Percentiles rank a stretch among this genome's conserved stretches.
These are phyloP conservation scores for Cercospora citrullina DNA, from an alignment of 2,329 filamentous ascomycete species.

Conservation along the genomic window DNA sequence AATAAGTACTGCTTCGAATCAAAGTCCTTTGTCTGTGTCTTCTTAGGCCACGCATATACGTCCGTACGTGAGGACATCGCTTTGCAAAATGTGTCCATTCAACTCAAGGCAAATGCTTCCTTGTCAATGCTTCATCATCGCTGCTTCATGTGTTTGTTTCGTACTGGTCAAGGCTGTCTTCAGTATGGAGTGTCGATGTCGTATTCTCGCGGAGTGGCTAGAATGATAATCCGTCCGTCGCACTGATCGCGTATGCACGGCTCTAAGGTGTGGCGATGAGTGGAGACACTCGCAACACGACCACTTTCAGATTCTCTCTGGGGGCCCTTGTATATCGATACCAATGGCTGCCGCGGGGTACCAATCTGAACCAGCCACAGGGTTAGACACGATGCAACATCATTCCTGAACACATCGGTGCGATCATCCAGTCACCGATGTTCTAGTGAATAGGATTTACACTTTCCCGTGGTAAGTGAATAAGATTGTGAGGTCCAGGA, in stretches of 20 bases:
- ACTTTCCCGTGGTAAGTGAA: not conserved
- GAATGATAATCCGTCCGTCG: not conserved
- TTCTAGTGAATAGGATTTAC: not conserved
- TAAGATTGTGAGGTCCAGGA: not conserved
- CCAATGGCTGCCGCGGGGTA: not conserved
- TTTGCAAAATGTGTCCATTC: no score
- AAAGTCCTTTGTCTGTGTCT: no score
- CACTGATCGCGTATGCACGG: not conserved
- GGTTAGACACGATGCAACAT: not conserved
- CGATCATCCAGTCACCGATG: not conserved
- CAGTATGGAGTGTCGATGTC: not conserved
- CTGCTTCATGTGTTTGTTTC: no score
- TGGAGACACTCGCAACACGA: no score
- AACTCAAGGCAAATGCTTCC: no score
- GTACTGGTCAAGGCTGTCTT: not conserved
- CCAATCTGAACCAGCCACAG: not conserved
- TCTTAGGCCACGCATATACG: no score
- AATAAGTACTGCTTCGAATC: no score
- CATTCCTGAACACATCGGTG: not conserved
- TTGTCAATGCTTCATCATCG: no score
- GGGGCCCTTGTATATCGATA: not conserved
- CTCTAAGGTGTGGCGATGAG: no score
- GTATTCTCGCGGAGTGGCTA: no score
- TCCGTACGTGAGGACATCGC: no score
- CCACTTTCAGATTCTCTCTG: not conserved